Percentiles rank a stretch among this genome's conserved stretches.
Conservation (phyloP, 2,329 filamentous ascomycete genomes). For the Trichophyton rubrum region DNA sequence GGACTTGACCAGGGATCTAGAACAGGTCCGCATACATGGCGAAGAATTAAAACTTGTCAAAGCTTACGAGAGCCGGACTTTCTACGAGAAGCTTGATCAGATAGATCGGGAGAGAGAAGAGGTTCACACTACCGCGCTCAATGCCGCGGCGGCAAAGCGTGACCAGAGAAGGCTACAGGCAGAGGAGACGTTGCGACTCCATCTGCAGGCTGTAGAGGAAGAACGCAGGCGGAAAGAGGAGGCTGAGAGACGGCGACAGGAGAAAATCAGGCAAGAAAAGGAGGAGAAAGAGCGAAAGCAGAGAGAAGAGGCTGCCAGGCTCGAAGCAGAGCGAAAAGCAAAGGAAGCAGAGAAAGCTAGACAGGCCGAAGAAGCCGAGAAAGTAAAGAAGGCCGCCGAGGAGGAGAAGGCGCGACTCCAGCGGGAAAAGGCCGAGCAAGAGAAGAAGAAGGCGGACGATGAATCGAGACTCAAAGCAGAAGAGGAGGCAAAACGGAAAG, state of each 20-base stretch:
- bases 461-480: slow-evolving; percentile 24
- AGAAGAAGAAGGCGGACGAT: slow-evolving; percentile 21
- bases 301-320: slow-evolving; percentile 26
- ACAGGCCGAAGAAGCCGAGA: slow-evolving; percentile 22
- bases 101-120: slow-evolving; percentile 51
- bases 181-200: slow-evolving; percentile 40
- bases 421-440: slow-evolving; percentile 11
- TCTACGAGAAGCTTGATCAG: slow-evolving; percentile 49
- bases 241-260: slow-evolving; percentile 23
- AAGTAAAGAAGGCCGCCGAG: slow-evolving; percentile 24
- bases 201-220: slow-evolving; percentile 30
- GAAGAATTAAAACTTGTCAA: slow-evolving; percentile 33
- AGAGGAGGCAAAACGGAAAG: slow-evolving; percentile 19
- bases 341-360: slow-evolving; percentile 29
- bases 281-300: slow-evolving; percentile 28
- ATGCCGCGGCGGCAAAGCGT: slow-evolving; percentile 53
- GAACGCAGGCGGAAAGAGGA: slow-evolving; percentile 27
- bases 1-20: slow-evolving; percentile 30
- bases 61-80: slow-evolving; percentile 31
- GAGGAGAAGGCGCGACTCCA: slow-evolving; percentile 21
- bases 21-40: slow-evolving; percentile 31
- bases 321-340: slow-evolving; percentile 32
- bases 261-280: slow-evolving; percentile 24
- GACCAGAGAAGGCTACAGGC: slow-evolving; percentile 49
- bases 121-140: slow-evolving; percentile 53